These are phyloP conservation scores for Plantago elongata DNA, from an alignment of 257 asterid species.

Conservation along the genomic window DNA sequence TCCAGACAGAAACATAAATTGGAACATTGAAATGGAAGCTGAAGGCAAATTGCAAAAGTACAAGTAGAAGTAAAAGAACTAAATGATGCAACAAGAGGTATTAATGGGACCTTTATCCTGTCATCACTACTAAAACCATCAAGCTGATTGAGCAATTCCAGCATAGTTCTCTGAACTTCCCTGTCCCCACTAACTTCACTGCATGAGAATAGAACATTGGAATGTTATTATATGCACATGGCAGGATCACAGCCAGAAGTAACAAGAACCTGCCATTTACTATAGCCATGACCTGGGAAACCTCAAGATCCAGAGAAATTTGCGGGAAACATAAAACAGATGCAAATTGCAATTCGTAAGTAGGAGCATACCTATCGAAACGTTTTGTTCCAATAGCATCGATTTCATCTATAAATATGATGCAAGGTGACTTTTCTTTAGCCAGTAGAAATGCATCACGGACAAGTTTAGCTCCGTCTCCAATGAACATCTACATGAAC, in stretches of 20 bases:
- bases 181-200: slow-evolving; percentile 92
- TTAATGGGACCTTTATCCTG: slow-evolving; percentile 53
- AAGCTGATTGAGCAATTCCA: slow-evolving; percentile 84
- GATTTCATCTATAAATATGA: slow-evolving; percentile 88
- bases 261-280: background rate
- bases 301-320: too few relatives aligned
- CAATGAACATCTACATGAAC: slow-evolving; percentile 59
- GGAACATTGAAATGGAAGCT: background rate
- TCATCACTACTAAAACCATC: slow-evolving; percentile 96
- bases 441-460: slow-evolving; percentile 95
- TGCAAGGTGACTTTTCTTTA: slow-evolving; percentile 92
- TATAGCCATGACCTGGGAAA: background rate
- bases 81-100: background rate
- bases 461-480: slow-evolving; percentile 91
- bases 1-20: background rate
- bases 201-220: slow-evolving; percentile 22
- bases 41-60: background rate
- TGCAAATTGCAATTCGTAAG: background rate
- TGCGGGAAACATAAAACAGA: too few relatives aligned
- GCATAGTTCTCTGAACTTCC: slow-evolving; percentile 87
- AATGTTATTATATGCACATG: slow-evolving; percentile 2
- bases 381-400: slow-evolving; percentile 97
- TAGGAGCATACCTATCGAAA: slow-evolving; percentile 56
- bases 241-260: background rate
- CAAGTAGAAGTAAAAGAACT: background rate